phyloP scores from a whole-genome alignment of 2,329 filamentous ascomycete genomes.

The Fusarium acutatum region DNA sequence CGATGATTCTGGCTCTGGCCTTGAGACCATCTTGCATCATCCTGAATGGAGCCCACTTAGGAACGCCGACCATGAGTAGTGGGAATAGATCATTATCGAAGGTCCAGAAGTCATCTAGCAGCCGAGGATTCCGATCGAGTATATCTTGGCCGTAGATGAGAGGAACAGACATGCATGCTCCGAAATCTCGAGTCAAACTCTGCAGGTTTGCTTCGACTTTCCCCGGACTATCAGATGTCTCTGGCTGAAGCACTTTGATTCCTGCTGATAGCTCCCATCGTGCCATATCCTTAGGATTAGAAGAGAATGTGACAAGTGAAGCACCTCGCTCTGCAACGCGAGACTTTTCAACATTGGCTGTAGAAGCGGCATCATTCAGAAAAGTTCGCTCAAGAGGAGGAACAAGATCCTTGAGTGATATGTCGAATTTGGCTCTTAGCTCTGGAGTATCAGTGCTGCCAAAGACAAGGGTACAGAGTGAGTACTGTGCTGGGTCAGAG shows the following conservation, averaged over 20 bases:
- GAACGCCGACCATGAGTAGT: conserved; percentile 32
- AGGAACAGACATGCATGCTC: conserved; percentile 35
- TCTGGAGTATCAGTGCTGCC: conserved; percentile 5
- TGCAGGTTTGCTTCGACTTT: conserved; percentile 19
- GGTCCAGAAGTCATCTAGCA: conserved; percentile 34
- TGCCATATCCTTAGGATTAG: conserved; percentile 2
- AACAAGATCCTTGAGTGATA: conserved; percentile 8
- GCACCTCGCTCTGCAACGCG: conserved; percentile 13
- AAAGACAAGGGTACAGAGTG: conserved; percentile 27
- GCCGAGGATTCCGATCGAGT: conserved; percentile 9
- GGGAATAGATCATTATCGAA: conserved; percentile 37
- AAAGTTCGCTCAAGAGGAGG: conserved; percentile 25
- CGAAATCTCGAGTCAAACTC: conserved; percentile 30
- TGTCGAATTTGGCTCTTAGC: conserved; percentile 7
- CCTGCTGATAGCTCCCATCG: conserved; percentile 32
- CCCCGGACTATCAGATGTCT: not conserved
- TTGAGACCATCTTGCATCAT: conserved; percentile 26
- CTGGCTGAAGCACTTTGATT: not conserved
- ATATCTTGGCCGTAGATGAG: conserved; percentile 35
- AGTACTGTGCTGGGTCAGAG: conserved; percentile 10
- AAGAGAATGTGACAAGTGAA: conserved; percentile 26
- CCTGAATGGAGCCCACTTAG: conserved; percentile 29
- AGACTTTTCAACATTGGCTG: conserved; percentile 26
- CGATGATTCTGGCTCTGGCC: conserved; percentile 22
- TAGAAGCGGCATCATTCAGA: conserved; percentile 32